phyloP scores from a whole-genome alignment of 1,284 basidiomycete species.

The Ganoderma resinaceum region DNA sequence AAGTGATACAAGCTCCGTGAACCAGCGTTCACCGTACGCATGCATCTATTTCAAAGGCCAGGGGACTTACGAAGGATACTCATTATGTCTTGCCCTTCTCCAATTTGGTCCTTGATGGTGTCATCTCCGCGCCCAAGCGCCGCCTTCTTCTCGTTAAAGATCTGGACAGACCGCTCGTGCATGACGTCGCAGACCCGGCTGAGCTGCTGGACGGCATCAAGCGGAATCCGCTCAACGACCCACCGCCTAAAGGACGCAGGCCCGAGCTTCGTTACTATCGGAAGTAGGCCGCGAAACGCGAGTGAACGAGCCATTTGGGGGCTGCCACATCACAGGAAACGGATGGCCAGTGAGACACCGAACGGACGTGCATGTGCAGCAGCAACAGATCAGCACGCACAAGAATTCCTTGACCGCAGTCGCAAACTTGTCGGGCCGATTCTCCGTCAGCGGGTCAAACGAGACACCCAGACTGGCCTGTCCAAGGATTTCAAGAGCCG shows the following conservation, averaged over 20 bases:
- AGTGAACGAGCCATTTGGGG: slow-evolving; percentile 15
- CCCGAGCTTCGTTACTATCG: slow-evolving; percentile 14
- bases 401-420: too few relatives aligned
- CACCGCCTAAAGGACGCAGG: slow-evolving; percentile 22
- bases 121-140: slow-evolving; percentile 33
- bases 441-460: too few relatives aligned
- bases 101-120: slow-evolving; percentile 32
- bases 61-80: slow-evolving; percentile 41
- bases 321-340: too few relatives aligned
- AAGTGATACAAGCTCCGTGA: too few relatives aligned
- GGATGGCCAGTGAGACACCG: too few relatives aligned
- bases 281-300: slow-evolving; percentile 16
- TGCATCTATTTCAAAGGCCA: too few relatives aligned
- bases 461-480: too few relatives aligned
- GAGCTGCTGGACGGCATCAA: slow-evolving; percentile 19
- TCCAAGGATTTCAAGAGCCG: too few relatives aligned
- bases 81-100: slow-evolving; percentile 42
- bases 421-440: too few relatives aligned
- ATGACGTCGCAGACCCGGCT: slow-evolving; percentile 30
- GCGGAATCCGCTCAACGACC: slow-evolving; percentile 22
- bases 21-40: too few relatives aligned
- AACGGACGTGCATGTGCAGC: too few relatives aligned
- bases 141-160: slow-evolving; percentile 34
- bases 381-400: too few relatives aligned
- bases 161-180: slow-evolving; percentile 25